phyloP scores from a whole-genome alignment of 75 land plant species.

The Picea glauca region DNA sequence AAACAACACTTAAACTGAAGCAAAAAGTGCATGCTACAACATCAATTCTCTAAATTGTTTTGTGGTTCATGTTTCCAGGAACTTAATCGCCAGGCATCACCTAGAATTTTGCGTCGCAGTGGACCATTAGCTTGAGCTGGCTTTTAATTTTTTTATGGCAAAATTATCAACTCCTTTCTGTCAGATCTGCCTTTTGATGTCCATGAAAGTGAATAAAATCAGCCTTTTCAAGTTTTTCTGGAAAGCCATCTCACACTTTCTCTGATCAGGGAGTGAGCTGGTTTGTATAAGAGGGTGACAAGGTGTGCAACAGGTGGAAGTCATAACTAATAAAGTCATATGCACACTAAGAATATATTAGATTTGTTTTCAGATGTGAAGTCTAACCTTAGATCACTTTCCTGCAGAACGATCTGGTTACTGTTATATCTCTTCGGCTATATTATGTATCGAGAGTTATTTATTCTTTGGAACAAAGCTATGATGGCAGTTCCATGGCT shows the following conservation, averaged over 20 bases:
- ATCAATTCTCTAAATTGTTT: background rate
- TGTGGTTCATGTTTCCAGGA: background rate
- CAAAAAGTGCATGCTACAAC: background rate
- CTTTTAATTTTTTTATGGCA: background rate
- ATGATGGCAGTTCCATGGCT: too few species aligned
- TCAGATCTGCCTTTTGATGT: background rate
- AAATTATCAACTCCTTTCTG: background rate
- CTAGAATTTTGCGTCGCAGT: background rate
- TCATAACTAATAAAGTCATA: background rate
- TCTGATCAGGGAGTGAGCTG: background rate
- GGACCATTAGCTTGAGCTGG: background rate
- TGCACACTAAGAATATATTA: conserved; percentile 9
- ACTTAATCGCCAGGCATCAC: conserved; percentile 5
- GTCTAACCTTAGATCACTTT: too few species aligned
- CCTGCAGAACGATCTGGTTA: too few species aligned
- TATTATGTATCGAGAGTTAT: too few species aligned
- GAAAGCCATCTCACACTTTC: background rate
- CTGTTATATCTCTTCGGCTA: too few species aligned
- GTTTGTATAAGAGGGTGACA: background rate
- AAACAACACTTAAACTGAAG: background rate
- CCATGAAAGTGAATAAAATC: background rate
- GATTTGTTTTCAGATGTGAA: conserved; percentile 16
- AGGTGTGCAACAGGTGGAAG: conserved; percentile 3
- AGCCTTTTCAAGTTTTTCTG: background rate
- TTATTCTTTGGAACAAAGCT: too few species aligned